Conservation (phyloP, 257 asterid genomes). For the Primulina huaijiensis region DNA sequence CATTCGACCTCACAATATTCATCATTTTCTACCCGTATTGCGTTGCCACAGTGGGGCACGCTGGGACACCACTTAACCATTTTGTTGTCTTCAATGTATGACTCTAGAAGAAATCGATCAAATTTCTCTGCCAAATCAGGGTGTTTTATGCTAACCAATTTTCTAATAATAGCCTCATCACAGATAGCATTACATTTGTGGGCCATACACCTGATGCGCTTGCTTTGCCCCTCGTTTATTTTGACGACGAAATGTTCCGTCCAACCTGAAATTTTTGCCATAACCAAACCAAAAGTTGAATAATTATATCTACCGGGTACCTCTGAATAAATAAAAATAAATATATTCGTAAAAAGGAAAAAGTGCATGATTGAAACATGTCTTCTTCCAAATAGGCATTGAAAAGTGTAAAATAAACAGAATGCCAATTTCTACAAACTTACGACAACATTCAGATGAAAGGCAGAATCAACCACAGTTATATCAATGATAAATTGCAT, state of each 20-base stretch:
- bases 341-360: background rate
- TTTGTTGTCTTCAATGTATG: constrained; percentile 87
- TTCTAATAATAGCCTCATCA: constrained; percentile 66
- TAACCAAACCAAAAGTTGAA: background rate
- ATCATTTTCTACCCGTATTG: constrained; percentile 76
- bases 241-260: constrained; percentile 86
- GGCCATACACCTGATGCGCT: constrained; percentile 87
- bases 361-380: background rate
- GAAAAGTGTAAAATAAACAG: background rate
- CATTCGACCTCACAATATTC: constrained; percentile 85
- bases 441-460: background rate
- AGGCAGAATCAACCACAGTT: constrained; percentile 12
- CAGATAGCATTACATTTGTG: constrained; percentile 83
- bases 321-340: background rate
- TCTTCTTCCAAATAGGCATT: background rate
- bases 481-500: constrained; percentile 3
- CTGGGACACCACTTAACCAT: constrained; percentile 98
- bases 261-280: constrained; percentile 61
- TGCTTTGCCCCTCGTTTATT: constrained; percentile 91
- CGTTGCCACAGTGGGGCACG: constrained; percentile 87
- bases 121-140: constrained; percentile 76
- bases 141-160: constrained; percentile 52
- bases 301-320: background rate
- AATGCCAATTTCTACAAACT: background rate
- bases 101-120: constrained; percentile 79